phyloP scores from a whole-genome alignment of 1,284 basidiomycete species.

The Puccinia novopanici region DNA sequence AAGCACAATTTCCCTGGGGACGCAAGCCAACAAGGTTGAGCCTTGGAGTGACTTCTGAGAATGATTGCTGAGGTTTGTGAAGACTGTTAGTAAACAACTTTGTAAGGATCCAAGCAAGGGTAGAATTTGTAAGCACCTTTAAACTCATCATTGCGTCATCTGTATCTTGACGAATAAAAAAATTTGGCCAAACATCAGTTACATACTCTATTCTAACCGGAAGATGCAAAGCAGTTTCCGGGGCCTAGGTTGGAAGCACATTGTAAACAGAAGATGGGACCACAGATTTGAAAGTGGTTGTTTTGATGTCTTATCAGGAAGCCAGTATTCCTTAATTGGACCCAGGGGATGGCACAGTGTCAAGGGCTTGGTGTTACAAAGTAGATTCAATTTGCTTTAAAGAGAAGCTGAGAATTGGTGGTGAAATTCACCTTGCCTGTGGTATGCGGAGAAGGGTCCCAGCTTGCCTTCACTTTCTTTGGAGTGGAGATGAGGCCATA shows the following conservation, averaged over 20 bases:
- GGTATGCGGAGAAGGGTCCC: background rate
- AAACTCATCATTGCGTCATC: slow-evolving; percentile 39
- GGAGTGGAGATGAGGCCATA: background rate
- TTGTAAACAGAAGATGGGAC: slow-evolving; percentile 60
- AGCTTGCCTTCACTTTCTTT: background rate
- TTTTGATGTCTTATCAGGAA: slow-evolving; percentile 95
- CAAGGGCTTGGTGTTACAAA: background rate
- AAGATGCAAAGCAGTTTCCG: slow-evolving; percentile 56
- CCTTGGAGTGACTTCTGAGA: slow-evolving; percentile 25
- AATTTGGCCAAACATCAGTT: slow-evolving; percentile 57
- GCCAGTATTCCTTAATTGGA: slow-evolving; percentile 86
- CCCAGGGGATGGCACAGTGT: slow-evolving; percentile 62
- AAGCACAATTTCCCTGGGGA: slow-evolving; percentile 17
- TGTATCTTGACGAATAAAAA: slow-evolving; percentile 7
- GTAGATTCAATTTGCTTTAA: background rate
- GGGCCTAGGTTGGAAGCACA: slow-evolving; percentile 59
- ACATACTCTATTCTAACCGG: slow-evolving; percentile 57
- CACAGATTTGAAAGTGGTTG: slow-evolving; percentile 91
- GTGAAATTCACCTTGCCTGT: slow-evolving; percentile 25
- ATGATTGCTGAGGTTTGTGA: slow-evolving; percentile 11
- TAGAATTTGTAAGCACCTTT: background rate
- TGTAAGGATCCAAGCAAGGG: background rate
- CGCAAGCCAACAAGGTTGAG: slow-evolving; percentile 39
- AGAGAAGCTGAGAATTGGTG: background rate
- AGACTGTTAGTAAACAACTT: background rate